These are phyloP conservation scores for Fusarium sarcochroum DNA, from an alignment of 2,329 filamentous ascomycete species.

Conservation along the genomic window DNA sequence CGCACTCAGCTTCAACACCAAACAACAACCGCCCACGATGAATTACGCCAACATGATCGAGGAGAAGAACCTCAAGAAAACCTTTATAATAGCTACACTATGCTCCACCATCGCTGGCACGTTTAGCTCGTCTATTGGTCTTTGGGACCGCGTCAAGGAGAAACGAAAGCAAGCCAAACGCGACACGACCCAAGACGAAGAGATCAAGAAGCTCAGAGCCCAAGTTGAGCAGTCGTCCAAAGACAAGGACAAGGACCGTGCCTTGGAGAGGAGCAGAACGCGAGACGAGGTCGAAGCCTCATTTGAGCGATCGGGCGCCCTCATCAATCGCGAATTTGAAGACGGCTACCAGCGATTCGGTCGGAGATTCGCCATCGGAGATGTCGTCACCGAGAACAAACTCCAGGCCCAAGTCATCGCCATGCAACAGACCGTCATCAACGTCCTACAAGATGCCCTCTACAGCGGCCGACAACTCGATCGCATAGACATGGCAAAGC, in stretches of 20 bases:
- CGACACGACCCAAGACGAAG: constrained; percentile 46
- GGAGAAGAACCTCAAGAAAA: constrained; percentile 50
- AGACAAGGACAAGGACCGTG: constrained; percentile 12
- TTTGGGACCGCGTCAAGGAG: constrained; percentile 46
- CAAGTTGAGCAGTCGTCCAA: constrained; percentile 33
- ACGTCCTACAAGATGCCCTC: constrained; percentile 45
- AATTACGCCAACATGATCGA: constrained; percentile 47
- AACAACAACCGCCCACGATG: constrained; percentile 23
- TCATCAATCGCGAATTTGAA: constrained; percentile 47
- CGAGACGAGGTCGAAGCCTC: constrained; percentile 42
- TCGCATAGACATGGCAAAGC: constrained; percentile 41
- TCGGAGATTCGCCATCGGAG: constrained; percentile 41
- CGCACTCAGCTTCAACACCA: background rate
- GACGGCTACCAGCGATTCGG: constrained; percentile 44
- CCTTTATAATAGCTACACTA: constrained; percentile 46
- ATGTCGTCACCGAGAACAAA: constrained; percentile 46
- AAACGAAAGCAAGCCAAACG: constrained; percentile 41
- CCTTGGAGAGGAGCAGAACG: constrained; percentile 11
- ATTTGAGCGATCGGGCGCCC: constrained; percentile 39
- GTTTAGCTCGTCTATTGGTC: constrained; percentile 48
- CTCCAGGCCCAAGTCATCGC: constrained; percentile 46
- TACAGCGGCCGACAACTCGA: constrained; percentile 42
- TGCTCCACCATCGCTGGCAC: constrained; percentile 48
- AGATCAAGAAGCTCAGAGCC: constrained; percentile 45
- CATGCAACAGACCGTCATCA: constrained; percentile 47